phyloP scores from a whole-genome alignment of 257 asterid species.

The Solanum chmielewskii region DNA sequence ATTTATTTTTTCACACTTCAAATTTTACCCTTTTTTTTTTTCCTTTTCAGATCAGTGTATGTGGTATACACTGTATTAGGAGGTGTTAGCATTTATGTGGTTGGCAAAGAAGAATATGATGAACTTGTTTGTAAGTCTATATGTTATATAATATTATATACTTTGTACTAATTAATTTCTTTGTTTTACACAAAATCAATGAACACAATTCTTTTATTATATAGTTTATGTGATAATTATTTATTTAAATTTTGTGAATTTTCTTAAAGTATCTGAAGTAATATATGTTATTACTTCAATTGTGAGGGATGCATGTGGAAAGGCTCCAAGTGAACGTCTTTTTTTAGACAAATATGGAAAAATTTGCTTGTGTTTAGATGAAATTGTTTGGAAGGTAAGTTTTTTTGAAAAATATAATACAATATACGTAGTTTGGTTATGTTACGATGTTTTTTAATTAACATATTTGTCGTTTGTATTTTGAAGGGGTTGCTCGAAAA shows the following conservation, averaged over 20 bases:
- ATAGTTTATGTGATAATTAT: background rate
- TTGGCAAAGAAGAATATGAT: constrained; percentile 96
- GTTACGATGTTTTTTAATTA: background rate
- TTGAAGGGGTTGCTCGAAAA: constrained; percentile 40
- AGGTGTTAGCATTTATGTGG: constrained; percentile 77
- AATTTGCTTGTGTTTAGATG: constrained; percentile 95
- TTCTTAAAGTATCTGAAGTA: constrained; percentile 65
- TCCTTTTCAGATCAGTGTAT: constrained; percentile 65
- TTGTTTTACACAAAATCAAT: background rate
- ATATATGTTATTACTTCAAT: constrained; percentile 76
- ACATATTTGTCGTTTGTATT: background rate
- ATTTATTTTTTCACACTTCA: background rate
- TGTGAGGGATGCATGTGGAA: constrained; percentile 89
- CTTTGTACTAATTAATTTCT: background rate
- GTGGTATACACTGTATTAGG: constrained; percentile 92
- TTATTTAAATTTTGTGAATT: background rate
- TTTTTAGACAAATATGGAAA: constrained; percentile 95
- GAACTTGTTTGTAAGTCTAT: constrained; percentile 75
- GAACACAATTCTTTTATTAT: background rate
- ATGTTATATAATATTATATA: background rate
- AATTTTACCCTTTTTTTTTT: background rate
- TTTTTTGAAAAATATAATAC: too few species aligned
- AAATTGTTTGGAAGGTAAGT: constrained; percentile 86
- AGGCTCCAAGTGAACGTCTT: constrained; percentile 85
- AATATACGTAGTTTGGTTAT: background rate